Conservation (phyloP, 768 basidiomycete species). For the Lepiota venenata region DNA sequence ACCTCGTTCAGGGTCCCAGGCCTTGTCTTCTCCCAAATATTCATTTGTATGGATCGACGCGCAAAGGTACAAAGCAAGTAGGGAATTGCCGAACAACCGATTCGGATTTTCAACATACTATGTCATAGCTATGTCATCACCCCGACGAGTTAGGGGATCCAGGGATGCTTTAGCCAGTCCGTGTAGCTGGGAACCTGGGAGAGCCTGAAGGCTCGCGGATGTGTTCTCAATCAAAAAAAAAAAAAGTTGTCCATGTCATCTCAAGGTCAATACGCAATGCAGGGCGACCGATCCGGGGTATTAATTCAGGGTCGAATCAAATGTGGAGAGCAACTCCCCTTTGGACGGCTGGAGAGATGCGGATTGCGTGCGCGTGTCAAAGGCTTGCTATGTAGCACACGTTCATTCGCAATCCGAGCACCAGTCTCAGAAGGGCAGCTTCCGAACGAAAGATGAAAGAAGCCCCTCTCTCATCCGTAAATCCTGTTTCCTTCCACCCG, state of each 20-base stretch:
- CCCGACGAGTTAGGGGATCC: background rate
- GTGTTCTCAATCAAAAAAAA: background rate
- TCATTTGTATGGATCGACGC: no score
- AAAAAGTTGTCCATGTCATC: background rate
- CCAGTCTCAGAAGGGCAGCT: no score
- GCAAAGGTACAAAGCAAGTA: no score
- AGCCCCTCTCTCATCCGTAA: no score
- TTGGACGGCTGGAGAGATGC: background rate
- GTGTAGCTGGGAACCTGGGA: background rate
- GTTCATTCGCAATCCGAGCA: no score
- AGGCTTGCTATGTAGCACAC: background rate
- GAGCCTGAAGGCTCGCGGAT: conserved; percentile 1
- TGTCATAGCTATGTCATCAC: background rate
- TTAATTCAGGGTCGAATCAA: background rate
- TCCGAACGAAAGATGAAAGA: no score
- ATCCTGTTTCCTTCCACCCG: no score
- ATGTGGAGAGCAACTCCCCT: background rate
- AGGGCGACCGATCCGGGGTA: background rate
- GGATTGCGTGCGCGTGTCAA: background rate
- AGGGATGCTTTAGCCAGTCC: background rate
- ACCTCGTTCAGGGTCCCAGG: no score
- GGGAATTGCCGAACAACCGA: no score
- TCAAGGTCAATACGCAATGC: background rate
- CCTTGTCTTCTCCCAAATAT: no score
- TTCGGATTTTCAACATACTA: no score